A percentile compares a stretch with the other conserved stretches of the same genome.
phyloP scores from a whole-genome alignment of 306 rosid species.

The Rosa multiflora region DNA sequence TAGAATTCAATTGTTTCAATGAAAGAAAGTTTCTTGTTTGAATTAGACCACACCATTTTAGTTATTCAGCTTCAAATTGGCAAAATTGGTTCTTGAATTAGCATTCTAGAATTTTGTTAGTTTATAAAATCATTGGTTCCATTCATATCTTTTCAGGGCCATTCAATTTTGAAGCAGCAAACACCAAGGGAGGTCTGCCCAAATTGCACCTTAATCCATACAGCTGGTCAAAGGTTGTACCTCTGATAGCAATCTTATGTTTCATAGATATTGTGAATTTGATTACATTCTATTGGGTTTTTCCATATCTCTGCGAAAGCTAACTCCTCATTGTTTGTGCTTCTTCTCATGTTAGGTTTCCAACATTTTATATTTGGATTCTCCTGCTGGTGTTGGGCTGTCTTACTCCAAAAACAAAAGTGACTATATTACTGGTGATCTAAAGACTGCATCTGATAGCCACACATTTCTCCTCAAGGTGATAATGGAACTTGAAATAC shows the following conservation, averaged over 20 bases:
- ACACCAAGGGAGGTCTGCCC: conserved; percentile 52
- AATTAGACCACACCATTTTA: background rate
- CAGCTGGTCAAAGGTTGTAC: conserved; percentile 87
- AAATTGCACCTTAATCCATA: conserved; percentile 75
- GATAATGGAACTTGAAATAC: conserved; percentile 6
- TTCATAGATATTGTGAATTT: conserved; percentile 11
- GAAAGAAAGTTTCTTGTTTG: background rate
- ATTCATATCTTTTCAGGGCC: conserved; percentile 62
- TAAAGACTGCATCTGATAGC: conserved; percentile 74
- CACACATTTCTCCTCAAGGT: conserved; percentile 91
- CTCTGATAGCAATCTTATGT: conserved; percentile 10
- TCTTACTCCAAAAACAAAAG: conserved; percentile 69
- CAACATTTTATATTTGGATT: conserved; percentile 83
- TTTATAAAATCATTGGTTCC: background rate
- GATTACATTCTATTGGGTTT: background rate
- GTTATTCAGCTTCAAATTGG: background rate
- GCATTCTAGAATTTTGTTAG: background rate
- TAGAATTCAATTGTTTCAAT: background rate
- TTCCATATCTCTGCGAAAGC: background rate
- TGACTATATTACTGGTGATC: conserved; percentile 77
- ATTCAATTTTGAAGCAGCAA: conserved; percentile 73
- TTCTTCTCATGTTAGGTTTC: conserved; percentile 61
- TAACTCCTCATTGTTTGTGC: background rate
- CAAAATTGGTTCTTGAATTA: background rate
- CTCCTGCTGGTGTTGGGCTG: conserved; percentile 94